Evolutionary conservation across 2,329 filamentous ascomycete species (phyloP), one percentile per base, ranked within the genome.

Genomic region (Purpureocillium lavendulum): DNA sequence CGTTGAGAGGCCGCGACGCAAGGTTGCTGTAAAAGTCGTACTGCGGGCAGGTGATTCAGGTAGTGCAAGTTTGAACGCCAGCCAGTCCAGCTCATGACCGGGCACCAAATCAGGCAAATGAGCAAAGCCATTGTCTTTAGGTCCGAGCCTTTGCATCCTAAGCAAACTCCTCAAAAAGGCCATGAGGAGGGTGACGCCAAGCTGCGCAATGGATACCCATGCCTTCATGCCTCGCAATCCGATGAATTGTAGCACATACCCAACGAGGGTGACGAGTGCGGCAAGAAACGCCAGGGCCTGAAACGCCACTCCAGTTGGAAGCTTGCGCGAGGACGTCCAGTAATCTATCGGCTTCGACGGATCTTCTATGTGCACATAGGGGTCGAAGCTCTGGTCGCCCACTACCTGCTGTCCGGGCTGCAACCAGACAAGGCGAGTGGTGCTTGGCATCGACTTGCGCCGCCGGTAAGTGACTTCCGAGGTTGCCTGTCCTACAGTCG

Each of bases 31-130:
- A 16, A 15, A 35, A 15, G 14, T 29, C 12, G 1, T 7, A 10
- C 7, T 14, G 14, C 21, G 5, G 13, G 14, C 10, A 4, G 38
- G 13, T 11, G 16, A 30, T 29, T n/a, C 14, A 17, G 21, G 30
- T 11, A 11, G 30, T 13, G 40, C 40, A 26, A 50, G 40, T 24
- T 44, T 30, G 16, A 49, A 45, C 2, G 49, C 40, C 10, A 51
- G 43, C 50, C 50, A 53, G 40, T 53, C 50, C 10, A 53, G 45
- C 44, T 53, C 50, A 32, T 49, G 39, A 11, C 44, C 43, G 1
- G 40, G 29, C 4, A 50, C 44, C 8, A 43, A 10, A 33, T 50
- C 44, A 1, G 40, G 42, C 17, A 46, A 39, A 10, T 45, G 21
- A 3, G 12, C 24, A 8, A 53, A 10, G 13, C 30, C 12, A 31